Evolutionary conservation across 306 rosid species (phyloP).

Genomic region (Abrus pulchellus): DNA sequence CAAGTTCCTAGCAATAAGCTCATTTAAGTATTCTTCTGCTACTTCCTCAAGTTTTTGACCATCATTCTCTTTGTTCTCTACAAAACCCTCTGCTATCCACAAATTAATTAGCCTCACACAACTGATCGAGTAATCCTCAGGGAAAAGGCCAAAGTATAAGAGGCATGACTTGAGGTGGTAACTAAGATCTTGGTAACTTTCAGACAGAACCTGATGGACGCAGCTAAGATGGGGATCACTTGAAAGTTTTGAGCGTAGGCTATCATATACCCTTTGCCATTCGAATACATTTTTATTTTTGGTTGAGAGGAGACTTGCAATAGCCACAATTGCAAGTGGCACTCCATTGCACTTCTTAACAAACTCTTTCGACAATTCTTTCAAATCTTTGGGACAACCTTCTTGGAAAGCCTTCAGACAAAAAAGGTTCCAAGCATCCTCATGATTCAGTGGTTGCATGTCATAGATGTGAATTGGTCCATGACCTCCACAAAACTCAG

Average conservation of each 20-base stretch:
- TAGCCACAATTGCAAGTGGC: neutral
- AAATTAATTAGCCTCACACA: neutral
- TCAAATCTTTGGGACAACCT: neutral
- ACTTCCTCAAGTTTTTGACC: neutral
- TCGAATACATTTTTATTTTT: neutral
- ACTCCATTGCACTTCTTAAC: neutral
- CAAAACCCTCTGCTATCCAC: neutral
- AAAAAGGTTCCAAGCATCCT: neutral
- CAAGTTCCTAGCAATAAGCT: neutral
- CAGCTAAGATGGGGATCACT: neutral
- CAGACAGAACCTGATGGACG: neutral
- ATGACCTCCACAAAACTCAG: neutral
- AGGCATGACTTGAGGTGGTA: slow-evolving; percentile 40
- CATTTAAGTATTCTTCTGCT: neutral
- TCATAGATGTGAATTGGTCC: neutral
- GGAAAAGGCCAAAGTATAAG: slow-evolving; percentile 45
- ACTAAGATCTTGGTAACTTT: slow-evolving; percentile 21
- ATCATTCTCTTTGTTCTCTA: neutral
- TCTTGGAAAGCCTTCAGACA: neutral
- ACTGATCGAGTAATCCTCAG: slow-evolving; percentile 21
- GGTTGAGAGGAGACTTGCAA: neutral
- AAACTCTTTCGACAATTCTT: neutral
- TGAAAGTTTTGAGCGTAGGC: neutral
- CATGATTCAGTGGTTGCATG: neutral
- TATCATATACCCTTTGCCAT: neutral